phyloP scores from a whole-genome alignment of 768 basidiomycete genomes.

The Trametes villosa region DNA sequence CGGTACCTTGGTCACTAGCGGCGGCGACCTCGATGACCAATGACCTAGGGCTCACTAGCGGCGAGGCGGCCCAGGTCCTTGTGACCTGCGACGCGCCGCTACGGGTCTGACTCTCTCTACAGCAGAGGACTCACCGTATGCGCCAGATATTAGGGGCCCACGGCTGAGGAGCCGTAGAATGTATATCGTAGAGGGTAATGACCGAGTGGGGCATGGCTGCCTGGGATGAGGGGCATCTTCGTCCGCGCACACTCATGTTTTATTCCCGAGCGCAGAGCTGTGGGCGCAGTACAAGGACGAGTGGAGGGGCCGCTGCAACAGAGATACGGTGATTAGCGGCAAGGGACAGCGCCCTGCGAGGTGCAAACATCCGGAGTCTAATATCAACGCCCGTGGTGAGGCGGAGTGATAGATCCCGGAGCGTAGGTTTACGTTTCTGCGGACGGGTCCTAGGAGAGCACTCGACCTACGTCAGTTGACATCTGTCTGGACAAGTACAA shows the following conservation, averaged over 20 bases:
- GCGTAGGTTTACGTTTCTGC: conserved; percentile 12
- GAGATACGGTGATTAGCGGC: conserved; percentile 16
- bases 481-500: not conserved
- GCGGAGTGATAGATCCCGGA: conserved; percentile 19
- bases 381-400: conserved; percentile 10
- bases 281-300: not conserved
- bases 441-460: not conserved
- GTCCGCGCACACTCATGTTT: not conserved
- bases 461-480: not conserved
- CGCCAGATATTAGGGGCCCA: conserved; percentile 82
- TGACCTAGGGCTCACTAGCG: too few species aligned
- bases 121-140: conserved; percentile 50
- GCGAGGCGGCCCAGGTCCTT: too few species aligned
- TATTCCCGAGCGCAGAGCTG: not conserved
- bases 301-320: not conserved
- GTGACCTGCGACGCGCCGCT: too few species aligned
- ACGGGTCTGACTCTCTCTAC: too few species aligned
- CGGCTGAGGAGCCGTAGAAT: conserved; percentile 61
- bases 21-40: too few species aligned
- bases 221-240: not conserved
- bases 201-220: conserved; percentile 48
- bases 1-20: too few species aligned
- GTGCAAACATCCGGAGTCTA: not conserved
- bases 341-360: conserved; percentile 1
- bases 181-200: conserved; percentile 71